These are phyloP conservation scores for Paraglomus brasilianum DNA, from an alignment of 192 early-diverging fungal species.

Conservation along the genomic window DNA sequence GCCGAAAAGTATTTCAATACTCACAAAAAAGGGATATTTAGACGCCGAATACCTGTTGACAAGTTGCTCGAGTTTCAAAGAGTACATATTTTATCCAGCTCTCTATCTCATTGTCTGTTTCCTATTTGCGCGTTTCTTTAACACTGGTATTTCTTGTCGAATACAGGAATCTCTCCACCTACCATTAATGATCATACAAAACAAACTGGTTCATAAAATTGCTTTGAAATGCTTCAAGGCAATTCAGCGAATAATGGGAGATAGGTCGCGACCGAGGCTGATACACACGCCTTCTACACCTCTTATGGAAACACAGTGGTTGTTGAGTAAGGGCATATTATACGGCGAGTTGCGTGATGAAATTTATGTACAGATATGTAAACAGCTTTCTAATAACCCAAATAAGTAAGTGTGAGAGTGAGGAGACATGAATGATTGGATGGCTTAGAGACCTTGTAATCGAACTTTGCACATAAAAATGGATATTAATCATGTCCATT, in stretches of 20 bases:
- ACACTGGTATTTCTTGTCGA: slow-evolving; percentile 15
- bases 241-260: slow-evolving; percentile 85
- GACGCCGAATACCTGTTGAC: slow-evolving; percentile 82
- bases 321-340: slow-evolving; percentile 78
- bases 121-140: slow-evolving; percentile 2
- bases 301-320: slow-evolving; percentile 67
- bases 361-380: slow-evolving; percentile 91
- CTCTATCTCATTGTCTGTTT: background rate
- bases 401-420: slow-evolving; percentile 43
- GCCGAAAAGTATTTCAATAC: slow-evolving; percentile 89
- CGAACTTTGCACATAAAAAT: background rate
- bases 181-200: slow-evolving; percentile 82
- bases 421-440: background rate
- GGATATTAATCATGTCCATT: background rate
- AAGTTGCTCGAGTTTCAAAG: slow-evolving; percentile 84
- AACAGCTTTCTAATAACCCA: slow-evolving; percentile 82
- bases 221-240: slow-evolving; percentile 82
- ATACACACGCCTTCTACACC: background rate
- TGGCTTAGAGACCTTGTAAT: background rate
- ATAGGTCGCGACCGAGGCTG: slow-evolving; percentile 39
- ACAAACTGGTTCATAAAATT: slow-evolving; percentile 75
- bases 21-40: slow-evolving; percentile 82
- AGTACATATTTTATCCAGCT: slow-evolving; percentile 34
- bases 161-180: slow-evolving; percentile 66
- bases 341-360: slow-evolving; percentile 84